phyloP scores from a whole-genome alignment of 306 rosid species.

The Vicia faba region DNA sequence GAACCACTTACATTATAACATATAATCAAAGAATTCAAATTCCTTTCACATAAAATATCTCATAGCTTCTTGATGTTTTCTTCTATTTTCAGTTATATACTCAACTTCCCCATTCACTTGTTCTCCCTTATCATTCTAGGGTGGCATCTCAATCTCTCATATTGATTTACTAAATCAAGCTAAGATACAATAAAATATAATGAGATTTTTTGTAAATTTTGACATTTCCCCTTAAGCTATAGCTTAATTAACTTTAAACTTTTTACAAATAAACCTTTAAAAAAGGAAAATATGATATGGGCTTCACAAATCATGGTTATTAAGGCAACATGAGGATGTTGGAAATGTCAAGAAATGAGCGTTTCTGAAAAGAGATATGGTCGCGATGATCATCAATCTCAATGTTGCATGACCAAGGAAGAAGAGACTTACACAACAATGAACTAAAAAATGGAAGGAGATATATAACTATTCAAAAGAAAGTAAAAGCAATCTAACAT shows the following conservation, averaged over 20 bases:
- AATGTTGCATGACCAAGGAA: slow-evolving; percentile 10
- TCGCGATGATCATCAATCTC: background rate
- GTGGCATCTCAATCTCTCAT: slow-evolving; percentile 9
- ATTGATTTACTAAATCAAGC: background rate
- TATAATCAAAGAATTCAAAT: slow-evolving; percentile 3
- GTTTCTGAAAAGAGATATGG: too few relatives aligned
- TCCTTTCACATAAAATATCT: background rate
- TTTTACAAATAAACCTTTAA: too few relatives aligned
- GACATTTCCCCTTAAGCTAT: background rate
- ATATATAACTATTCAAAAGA: too few relatives aligned
- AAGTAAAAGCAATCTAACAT: too few relatives aligned
- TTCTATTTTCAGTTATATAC: background rate
- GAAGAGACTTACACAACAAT: slow-evolving; percentile 1
- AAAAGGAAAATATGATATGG: too few relatives aligned
- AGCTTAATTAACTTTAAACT: too few relatives aligned
- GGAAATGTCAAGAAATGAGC: too few relatives aligned
- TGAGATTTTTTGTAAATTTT: slow-evolving; percentile 6
- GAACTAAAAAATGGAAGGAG: too few relatives aligned
- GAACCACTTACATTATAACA: slow-evolving; percentile 6
- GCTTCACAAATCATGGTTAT: too few relatives aligned
- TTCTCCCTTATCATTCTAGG: background rate
- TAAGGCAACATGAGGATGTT: too few relatives aligned
- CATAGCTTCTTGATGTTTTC: background rate
- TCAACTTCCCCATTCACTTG: background rate
- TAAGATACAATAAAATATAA: slow-evolving; percentile 8